Conservation (phyloP, 164 flowering plant species). For the Nymphaea colorata region DNA sequence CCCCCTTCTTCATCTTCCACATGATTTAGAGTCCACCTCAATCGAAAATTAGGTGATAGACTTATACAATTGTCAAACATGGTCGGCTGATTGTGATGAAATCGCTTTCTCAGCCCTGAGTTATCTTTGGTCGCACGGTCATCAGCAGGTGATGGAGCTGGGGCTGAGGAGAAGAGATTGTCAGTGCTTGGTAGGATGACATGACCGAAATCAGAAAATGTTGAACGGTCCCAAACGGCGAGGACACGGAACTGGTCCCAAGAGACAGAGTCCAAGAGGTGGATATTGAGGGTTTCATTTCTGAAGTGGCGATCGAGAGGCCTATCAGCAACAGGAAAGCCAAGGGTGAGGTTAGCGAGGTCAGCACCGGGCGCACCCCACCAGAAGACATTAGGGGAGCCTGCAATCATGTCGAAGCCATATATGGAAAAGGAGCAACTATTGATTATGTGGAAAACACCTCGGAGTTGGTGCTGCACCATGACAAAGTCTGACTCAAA, state of each 20-base stretch:
- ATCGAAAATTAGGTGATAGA: constrained; percentile 44
- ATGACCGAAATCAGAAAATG: constrained; percentile 74
- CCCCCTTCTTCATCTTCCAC: constrained; percentile 10
- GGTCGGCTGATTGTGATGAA: constrained; percentile 31
- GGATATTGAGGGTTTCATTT: constrained; percentile 43
- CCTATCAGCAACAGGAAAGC: constrained; percentile 58
- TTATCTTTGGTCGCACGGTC: background rate
- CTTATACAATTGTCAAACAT: constrained; percentile 78
- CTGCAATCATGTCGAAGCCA: constrained; percentile 73
- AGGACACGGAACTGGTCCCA: constrained; percentile 71
- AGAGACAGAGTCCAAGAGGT: constrained; percentile 43
- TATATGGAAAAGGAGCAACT: constrained; percentile 73
- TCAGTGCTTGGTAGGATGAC: constrained; percentile 20
- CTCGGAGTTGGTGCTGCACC: constrained; percentile 80
- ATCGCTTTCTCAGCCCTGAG: background rate
- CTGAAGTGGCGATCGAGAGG: constrained; percentile 49
- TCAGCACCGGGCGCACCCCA: constrained; percentile 64
- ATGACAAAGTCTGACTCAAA: constrained; percentile 51
- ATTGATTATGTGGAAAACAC: constrained; percentile 38
- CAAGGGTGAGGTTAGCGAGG: constrained; percentile 55
- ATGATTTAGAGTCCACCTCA: constrained; percentile 62
- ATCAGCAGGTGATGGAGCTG: constrained; percentile 11
- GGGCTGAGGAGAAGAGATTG: constrained; percentile 15
- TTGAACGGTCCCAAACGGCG: constrained; percentile 68
- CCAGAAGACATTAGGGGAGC: constrained; percentile 60